A percentile compares a stretch with the other conserved stretches of the same genome.
These are phyloP conservation scores for Sugiyamaella paludigena DNA, from an alignment of 1,139 yeast species.

Conservation along the genomic window DNA sequence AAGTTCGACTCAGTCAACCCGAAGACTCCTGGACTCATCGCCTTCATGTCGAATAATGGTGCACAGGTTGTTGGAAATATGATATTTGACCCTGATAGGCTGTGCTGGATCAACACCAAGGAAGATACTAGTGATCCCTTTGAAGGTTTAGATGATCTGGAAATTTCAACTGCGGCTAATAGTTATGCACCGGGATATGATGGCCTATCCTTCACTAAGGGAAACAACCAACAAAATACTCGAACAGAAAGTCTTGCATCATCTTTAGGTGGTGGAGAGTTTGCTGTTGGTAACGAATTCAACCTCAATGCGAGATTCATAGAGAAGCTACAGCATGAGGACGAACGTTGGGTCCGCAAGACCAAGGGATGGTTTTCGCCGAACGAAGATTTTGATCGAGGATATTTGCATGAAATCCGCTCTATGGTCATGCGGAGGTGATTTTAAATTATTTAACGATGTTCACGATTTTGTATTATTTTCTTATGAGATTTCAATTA, in stretches of 20 bases:
- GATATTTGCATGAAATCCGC: slow-evolving; percentile 54
- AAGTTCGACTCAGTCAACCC: slow-evolving; percentile 44
- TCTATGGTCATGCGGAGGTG: slow-evolving; percentile 45
- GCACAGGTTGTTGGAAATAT: slow-evolving; percentile 49
- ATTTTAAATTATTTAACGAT: slow-evolving; percentile 2
- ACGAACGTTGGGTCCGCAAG: slow-evolving; percentile 48
- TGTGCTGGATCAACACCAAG: slow-evolving; percentile 52
- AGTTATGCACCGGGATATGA: not conserved
- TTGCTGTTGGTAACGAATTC: slow-evolving; percentile 43
- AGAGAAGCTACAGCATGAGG: slow-evolving; percentile 50
- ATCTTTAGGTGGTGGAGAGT: slow-evolving; percentile 23
- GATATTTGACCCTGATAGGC: slow-evolving; percentile 58
- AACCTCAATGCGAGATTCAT: slow-evolving; percentile 43
- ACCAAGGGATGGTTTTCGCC: slow-evolving; percentile 54
- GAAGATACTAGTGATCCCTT: slow-evolving; percentile 50
- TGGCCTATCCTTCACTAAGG: not conserved
- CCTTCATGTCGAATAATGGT: slow-evolving; percentile 36
- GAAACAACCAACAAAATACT: slow-evolving; percentile 1
- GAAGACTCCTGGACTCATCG: slow-evolving; percentile 39
- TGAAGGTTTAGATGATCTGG: slow-evolving; percentile 49
- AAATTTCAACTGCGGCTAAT: slow-evolving; percentile 22
- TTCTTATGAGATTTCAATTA: not conserved
- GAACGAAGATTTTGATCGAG: slow-evolving; percentile 41
- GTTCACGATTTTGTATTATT: too few relatives aligned
- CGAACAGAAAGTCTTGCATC: slow-evolving; percentile 16